Percentiles rank a stretch among this genome's conserved stretches.
Conservation (phyloP, 202 grass and related monocot genomes). For the Eragrostis tef region DNA sequence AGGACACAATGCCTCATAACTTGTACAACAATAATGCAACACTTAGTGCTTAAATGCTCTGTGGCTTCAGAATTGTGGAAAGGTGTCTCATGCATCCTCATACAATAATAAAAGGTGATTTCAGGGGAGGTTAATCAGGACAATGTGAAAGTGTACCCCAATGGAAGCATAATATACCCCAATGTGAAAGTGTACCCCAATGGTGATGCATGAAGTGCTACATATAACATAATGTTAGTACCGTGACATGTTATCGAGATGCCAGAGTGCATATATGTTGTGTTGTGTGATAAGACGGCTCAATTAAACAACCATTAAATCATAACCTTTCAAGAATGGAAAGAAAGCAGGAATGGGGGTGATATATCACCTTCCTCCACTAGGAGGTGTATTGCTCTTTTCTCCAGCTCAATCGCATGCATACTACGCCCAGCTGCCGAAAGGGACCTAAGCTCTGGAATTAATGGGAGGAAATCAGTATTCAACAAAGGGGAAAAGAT, state of each 20-base stretch:
- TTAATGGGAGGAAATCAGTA: constrained; percentile 33
- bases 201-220: constrained; percentile 12
- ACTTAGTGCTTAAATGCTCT: neutral
- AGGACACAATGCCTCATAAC: neutral
- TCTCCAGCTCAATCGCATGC: constrained; percentile 80
- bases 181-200: neutral
- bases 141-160: neutral
- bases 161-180: neutral
- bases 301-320: neutral
- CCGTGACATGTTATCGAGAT: neutral
- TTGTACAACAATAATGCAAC: constrained; percentile 5
- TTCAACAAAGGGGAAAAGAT: neutral
- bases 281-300: constrained; percentile 5
- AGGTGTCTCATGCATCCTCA: neutral
- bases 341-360: constrained; percentile 34
- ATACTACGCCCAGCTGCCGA: constrained; percentile 64
- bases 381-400: constrained; percentile 77
- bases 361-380: constrained; percentile 72
- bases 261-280: neutral
- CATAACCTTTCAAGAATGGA: neutral
- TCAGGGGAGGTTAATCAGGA: neutral
- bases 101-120: neutral
- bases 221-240: neutral
- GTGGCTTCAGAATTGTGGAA: constrained; percentile 1
- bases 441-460: constrained; percentile 68